These are phyloP conservation scores for Adansonia grandidieri DNA, from an alignment of 441 rosid genomes.

Conservation along the genomic window DNA sequence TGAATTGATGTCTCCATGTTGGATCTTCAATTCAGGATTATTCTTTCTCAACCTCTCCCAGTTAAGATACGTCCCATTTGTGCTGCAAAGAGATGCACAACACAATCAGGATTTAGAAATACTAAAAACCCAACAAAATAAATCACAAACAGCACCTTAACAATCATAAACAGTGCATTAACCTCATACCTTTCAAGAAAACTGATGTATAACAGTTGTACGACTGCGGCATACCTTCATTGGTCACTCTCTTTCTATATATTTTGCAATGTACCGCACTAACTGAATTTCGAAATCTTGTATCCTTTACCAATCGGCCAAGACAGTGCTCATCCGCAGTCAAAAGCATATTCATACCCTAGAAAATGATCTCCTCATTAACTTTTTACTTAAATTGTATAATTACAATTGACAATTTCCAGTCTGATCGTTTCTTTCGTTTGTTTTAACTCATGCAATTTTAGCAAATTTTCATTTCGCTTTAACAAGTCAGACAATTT, in stretches of 20 bases:
- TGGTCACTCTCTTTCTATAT: slow-evolving; percentile 45
- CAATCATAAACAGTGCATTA: slow-evolving; percentile 24
- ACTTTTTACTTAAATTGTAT: slow-evolving; percentile 19
- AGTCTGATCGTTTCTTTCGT: no score
- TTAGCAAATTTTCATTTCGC: neutral
- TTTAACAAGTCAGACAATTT: neutral
- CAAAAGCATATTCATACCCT: slow-evolving; percentile 85
- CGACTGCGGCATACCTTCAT: slow-evolving; percentile 36
- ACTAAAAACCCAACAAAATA: neutral
- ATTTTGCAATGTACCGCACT: slow-evolving; percentile 85
- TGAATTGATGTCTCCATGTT: slow-evolving; percentile 82
- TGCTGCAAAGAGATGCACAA: slow-evolving; percentile 45
- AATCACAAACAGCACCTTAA: slow-evolving; percentile 9
- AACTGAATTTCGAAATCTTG: slow-evolving; percentile 55
- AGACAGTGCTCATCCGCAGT: slow-evolving; percentile 68
- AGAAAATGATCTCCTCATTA: slow-evolving; percentile 18
- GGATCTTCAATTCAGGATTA: slow-evolving; percentile 60
- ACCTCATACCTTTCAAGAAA: slow-evolving; percentile 84
- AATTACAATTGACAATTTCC: no score
- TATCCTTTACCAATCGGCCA: slow-evolving; percentile 71
- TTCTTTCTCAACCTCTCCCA: slow-evolving; percentile 78
- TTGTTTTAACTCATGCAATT: neutral
- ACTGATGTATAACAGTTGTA: slow-evolving; percentile 38
- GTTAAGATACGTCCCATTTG: slow-evolving; percentile 82
- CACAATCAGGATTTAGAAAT: neutral